A percentile compares a stretch with the other conserved stretches of the same genome.
phyloP scores from a whole-genome alignment of 106 monocot genomes.

The Platanthera guangdongensis region DNA sequence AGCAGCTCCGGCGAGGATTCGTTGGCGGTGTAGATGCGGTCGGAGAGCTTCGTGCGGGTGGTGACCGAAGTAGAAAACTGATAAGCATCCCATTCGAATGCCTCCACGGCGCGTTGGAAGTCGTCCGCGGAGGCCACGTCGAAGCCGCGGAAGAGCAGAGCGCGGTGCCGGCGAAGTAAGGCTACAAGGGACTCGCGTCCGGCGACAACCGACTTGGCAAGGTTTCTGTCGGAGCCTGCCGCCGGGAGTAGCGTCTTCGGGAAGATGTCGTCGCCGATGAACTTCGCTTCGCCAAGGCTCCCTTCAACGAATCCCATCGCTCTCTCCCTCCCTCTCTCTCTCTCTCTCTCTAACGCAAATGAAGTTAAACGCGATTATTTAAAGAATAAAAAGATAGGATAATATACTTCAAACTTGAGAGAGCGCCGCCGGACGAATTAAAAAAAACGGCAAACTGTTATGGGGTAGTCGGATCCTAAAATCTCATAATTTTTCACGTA shows the following conservation, averaged over 20 bases:
- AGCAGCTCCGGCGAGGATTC: constrained; percentile 12
- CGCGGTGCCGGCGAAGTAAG: constrained; percentile 9
- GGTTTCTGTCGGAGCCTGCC: neutral
- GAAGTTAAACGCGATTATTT: no score
- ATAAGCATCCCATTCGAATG: constrained; percentile 24
- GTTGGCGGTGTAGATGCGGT: constrained; percentile 22
- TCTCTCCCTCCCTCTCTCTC: no score
- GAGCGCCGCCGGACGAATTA: no score
- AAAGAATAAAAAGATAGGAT: no score
- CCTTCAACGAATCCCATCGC: constrained; percentile 10
- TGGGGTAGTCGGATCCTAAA: no score
- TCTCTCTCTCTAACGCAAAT: neutral
- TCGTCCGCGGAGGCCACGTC: constrained; percentile 23
- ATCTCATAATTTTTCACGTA: no score
- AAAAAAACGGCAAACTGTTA: no score
- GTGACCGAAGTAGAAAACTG: neutral
- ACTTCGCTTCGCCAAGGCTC: neutral
- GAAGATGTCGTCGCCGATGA: constrained; percentile 4
- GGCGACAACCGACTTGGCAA: constrained; percentile 3
- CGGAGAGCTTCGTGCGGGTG: constrained; percentile 2
- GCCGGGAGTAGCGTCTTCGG: constrained; percentile 10
- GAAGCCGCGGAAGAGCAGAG: constrained; percentile 28
- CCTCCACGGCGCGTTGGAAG: constrained; percentile 30
- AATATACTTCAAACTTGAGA: no score
- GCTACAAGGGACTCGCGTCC: neutral